Evolutionary conservation across 2,329 filamentous ascomycete species (phyloP).

Genomic region (Ophiostoma australiae): DNA sequence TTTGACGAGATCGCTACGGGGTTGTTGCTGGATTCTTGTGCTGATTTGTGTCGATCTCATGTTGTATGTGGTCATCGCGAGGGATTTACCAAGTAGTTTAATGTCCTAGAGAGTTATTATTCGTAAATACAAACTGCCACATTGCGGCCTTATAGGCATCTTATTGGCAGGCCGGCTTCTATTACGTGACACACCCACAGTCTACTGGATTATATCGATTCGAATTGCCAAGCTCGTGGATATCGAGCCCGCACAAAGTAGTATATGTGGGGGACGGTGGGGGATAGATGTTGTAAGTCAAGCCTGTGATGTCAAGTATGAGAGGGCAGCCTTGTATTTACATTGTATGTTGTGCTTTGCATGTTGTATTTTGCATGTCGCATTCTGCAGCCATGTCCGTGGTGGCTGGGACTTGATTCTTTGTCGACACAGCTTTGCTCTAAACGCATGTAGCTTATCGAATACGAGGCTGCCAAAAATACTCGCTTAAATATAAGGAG

Average conservation of each 20-base stretch:
- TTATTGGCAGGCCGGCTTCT: background rate
- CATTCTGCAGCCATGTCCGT: too few species aligned
- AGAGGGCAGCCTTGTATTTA: background rate
- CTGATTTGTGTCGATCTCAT: background rate
- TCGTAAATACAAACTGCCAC: background rate
- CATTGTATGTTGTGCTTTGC: background rate
- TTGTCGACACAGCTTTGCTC: background rate
- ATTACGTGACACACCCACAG: conserved; percentile 1
- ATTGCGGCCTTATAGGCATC: background rate
- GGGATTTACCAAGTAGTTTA: background rate
- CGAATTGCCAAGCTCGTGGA: background rate
- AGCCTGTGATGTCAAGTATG: background rate
- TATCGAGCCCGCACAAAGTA: background rate
- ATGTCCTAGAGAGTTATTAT: background rate
- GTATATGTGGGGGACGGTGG: background rate
- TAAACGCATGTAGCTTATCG: background rate
- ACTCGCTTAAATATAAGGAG: background rate
- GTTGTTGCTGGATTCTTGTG: background rate
- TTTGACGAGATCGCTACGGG: background rate
- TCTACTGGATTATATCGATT: background rate
- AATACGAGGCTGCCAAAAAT: background rate
- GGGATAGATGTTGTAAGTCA: background rate
- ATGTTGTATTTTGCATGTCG: too few species aligned
- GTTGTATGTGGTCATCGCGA: background rate
- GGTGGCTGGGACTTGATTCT: too few species aligned